A percentile compares a stretch with the other conserved stretches of the same genome.
These are phyloP conservation scores for Fraxinus latifolia DNA, from an alignment of 305 asterid species.

Conservation along the genomic window DNA sequence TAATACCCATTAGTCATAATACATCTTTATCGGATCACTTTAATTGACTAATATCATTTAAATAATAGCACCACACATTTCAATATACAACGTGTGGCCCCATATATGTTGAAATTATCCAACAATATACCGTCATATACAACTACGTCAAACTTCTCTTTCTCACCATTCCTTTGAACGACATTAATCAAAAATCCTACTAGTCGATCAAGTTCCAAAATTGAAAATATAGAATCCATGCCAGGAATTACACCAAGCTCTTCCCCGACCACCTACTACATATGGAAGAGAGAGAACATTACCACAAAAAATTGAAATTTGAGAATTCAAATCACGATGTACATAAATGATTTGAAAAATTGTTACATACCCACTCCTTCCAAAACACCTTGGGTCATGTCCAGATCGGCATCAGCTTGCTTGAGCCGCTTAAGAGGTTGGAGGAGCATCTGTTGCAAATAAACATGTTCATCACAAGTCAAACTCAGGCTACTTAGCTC, in stretches of 20 bases:
- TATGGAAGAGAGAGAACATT: conserved; percentile 23
- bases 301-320: neutral
- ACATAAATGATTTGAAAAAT: neutral
- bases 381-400: conserved; percentile 92
- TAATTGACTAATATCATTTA: too few species aligned
- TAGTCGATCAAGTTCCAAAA: conserved; percentile 62
- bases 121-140: conserved; percentile 90
- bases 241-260: conserved; percentile 97
- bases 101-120: too few species aligned
- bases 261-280: conserved; percentile 77
- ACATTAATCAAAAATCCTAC: conserved; percentile 44
- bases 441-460: conserved; percentile 67
- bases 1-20: too few species aligned
- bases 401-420: conserved; percentile 77
- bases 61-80: too few species aligned
- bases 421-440: conserved; percentile 77
- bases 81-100: too few species aligned
- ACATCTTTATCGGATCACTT: too few species aligned
- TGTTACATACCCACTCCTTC: conserved; percentile 87
- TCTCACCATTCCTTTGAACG: conserved; percentile 33
- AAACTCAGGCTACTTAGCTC: neutral
- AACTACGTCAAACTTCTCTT: conserved; percentile 53
- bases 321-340: neutral
- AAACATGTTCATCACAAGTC: conserved; percentile 23
- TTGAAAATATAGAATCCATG: conserved; percentile 83